Evolutionary conservation across 495 filamentous ascomycete genomes (phyloP).

Genomic region (Podospora australis): DNA sequence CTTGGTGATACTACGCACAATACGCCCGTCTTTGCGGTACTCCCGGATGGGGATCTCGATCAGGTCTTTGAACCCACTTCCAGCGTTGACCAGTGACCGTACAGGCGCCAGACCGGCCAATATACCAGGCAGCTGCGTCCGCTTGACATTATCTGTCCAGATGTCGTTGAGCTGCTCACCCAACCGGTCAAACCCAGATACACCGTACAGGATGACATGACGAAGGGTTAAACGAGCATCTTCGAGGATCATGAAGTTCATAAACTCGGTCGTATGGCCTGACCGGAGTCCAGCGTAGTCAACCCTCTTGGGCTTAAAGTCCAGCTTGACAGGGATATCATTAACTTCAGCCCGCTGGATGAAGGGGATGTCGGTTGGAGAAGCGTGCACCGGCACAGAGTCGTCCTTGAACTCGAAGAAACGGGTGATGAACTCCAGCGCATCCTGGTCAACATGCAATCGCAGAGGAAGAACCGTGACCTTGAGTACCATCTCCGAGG

Average conservation of each 20-base stretch:
- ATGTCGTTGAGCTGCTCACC: conserved; percentile 86
- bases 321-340: conserved; percentile 71
- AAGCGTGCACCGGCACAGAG: conserved; percentile 39
- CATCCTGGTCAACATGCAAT: conserved; percentile 96
- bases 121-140: conserved; percentile 82
- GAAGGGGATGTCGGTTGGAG: conserved; percentile 72
- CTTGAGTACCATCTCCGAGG: conserved; percentile 84
- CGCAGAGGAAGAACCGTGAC: conserved; percentile 79
- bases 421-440: conserved; percentile 90
- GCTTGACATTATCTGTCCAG: conserved; percentile 93
- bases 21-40: conserved; percentile 87
- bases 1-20: conserved; percentile 86
- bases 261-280: conserved; percentile 96
- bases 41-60: conserved; percentile 85
- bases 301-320: conserved; percentile 97
- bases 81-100: conserved; percentile 82
- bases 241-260: conserved; percentile 96
- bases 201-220: conserved; percentile 86
- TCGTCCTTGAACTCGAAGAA: conserved; percentile 98
- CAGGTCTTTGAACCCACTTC: conserved; percentile 75
- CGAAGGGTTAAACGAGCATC: conserved; percentile 78
- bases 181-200: conserved; percentile 81
- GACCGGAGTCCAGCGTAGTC: conserved; percentile 94
- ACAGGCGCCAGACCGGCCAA: conserved; percentile 87
- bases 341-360: conserved; percentile 85